Evolutionary conservation across 2,329 filamentous ascomycete species (phyloP).

Genomic region (Fonsecaea pugnacius): DNA sequence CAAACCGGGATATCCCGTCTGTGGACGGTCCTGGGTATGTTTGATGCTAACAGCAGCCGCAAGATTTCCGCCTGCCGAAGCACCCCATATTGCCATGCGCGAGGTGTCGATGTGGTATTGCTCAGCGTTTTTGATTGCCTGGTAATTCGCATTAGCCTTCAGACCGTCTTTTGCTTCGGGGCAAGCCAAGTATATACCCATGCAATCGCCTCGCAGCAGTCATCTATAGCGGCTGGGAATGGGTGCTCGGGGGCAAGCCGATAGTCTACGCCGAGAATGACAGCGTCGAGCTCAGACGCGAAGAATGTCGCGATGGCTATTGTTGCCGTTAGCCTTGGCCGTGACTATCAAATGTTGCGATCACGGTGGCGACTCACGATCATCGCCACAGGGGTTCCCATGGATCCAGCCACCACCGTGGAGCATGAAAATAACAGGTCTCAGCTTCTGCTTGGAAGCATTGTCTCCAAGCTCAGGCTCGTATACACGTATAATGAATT

Average conservation of each 20-base stretch:
- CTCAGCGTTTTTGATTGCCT: constrained; percentile 57
- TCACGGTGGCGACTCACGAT: constrained; percentile 5
- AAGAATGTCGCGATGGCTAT: constrained; percentile 11
- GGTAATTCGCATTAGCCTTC: not conserved
- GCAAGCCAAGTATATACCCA: constrained; percentile 45
- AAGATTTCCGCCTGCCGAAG: constrained; percentile 67
- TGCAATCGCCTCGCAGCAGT: constrained; percentile 64
- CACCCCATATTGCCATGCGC: constrained; percentile 63
- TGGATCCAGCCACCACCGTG: constrained; percentile 29
- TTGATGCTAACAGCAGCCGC: constrained; percentile 58
- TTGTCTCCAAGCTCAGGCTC: not conserved
- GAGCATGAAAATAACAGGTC: constrained; percentile 19
- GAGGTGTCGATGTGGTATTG: constrained; percentile 61
- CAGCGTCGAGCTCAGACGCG: constrained; percentile 47
- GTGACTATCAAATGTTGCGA: not conserved
- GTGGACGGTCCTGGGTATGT: constrained; percentile 38
- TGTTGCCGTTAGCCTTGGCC: not conserved
- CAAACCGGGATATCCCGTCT: constrained; percentile 40
- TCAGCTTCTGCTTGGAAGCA: not conserved
- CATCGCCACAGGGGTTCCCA: constrained; percentile 18
- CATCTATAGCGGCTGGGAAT: constrained; percentile 66
- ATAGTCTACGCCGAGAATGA: constrained; percentile 66
- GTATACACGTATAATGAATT: constrained; percentile 14
- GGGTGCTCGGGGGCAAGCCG: constrained; percentile 65
- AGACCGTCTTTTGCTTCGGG: constrained; percentile 37